Percentiles rank a stretch among this genome's conserved stretches.
These are phyloP conservation scores for Aspergillus proliferans DNA, from an alignment of 2,329 filamentous ascomycete genomes.

Conservation along the genomic window DNA sequence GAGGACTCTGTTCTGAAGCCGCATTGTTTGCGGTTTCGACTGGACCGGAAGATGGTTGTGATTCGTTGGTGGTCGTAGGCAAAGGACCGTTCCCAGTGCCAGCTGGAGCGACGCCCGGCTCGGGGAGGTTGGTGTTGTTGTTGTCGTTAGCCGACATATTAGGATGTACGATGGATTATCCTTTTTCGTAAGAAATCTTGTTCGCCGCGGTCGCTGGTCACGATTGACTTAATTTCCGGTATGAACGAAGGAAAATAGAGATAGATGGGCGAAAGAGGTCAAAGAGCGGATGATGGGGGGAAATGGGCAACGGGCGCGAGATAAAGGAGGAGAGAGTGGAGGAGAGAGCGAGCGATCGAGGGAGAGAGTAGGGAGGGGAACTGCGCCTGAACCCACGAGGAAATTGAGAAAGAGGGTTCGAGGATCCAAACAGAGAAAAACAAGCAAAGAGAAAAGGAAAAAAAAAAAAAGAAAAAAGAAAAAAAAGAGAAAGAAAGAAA, in stretches of 20 bases:
- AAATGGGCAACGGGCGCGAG: neutral
- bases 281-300: neutral
- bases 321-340: neutral
- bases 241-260: neutral
- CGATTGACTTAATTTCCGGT: neutral
- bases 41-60: conserved; percentile 13
- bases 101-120: conserved; percentile 10
- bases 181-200: neutral
- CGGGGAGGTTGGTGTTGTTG: conserved; percentile 8
- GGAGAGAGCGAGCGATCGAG: neutral
- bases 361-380: neutral
- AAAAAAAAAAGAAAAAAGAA: neutral
- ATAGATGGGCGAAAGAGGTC: neutral
- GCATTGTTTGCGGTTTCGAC: conserved; percentile 7
- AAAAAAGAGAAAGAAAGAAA: neutral
- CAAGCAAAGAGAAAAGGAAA: neutral
- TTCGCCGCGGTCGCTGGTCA: neutral
- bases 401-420: neutral
- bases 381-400: neutral
- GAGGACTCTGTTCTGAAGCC: conserved; percentile 7
- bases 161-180: too few species aligned
- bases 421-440: neutral
- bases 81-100: conserved; percentile 12
- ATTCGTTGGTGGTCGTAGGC: conserved; percentile 12
- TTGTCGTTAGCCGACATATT: neutral